Base-by-base conservation (phyloP, 2,329 filamentous ascomycete species). In the Sarocladium oryzae region DNA sequence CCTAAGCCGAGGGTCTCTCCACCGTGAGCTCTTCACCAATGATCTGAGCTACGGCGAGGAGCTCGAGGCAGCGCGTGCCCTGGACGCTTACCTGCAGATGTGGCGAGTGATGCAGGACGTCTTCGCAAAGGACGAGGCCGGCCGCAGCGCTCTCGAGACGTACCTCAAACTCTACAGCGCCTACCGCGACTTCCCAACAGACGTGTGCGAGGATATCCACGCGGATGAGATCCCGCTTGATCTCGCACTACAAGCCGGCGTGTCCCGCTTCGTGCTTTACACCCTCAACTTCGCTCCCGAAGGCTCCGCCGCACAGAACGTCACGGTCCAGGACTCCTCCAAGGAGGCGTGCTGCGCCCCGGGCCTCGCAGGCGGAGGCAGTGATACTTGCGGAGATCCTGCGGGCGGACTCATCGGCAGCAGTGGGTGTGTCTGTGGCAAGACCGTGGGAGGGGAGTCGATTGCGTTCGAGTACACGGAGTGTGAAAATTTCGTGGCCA, bases 341-440 rank as follows among this genome's bases (percentile, higher is more conserved):
- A 57, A 58, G 30, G 49, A 58, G 0, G 67, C 69, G 1, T 71
- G 68, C 54, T 70, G 69, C 20, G 53, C 62, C 9, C 55, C 57
- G 49, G 56, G 60, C 35, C 36, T 61, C n/a, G 56, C 65, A 32
- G 48, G 56, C 11, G 52, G 54, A 1, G 51, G 53, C 3, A 55
- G 50, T 2, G 57, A 53, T 2, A 56, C 53, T 2, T 69, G 61
- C 30, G 54, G 58, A 1, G 71, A 71, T 53, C 66, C 65, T 0
- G 38, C 50, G 28, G 57, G 59, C 16, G 66, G 68, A 20, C 48
- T 60, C 20, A 54, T 71, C 4, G 41, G 51, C 1, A 56, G 56
- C 7, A 64, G 65, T 5, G 58, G 58, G 7, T 70, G 69, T 36
- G 56, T 70, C 16, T 70, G 68, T 32, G 68, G 69, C 0, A 60